Evolutionary conservation across 2,329 filamentous ascomycete genomes (phyloP).

Genomic region (Trichophyton equinum): DNA sequence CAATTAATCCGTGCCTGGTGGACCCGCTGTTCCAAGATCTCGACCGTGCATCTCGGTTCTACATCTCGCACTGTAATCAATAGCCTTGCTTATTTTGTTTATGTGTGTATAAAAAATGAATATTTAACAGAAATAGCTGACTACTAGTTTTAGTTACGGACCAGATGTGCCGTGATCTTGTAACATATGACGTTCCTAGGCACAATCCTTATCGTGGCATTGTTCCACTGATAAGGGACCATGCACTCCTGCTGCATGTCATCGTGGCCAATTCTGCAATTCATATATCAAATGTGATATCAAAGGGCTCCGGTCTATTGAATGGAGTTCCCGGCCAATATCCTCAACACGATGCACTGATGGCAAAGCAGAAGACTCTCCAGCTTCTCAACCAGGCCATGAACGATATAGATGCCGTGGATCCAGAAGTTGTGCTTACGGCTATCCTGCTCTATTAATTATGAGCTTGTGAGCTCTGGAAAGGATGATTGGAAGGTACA

Average conservation of each 20-base stretch:
- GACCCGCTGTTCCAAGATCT: conserved; percentile 39
- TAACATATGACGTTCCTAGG: conserved; percentile 5
- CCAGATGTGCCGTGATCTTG: conserved; percentile 3
- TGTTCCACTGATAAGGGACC: conserved; percentile 5
- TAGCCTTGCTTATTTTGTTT: neutral
- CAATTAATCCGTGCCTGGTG: conserved; percentile 12
- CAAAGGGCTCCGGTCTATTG: neutral
- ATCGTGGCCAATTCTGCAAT: conserved; percentile 8
- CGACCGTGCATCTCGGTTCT: conserved; percentile 33
- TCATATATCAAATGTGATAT: conserved; percentile 4
- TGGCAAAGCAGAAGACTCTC: conserved; percentile 30
- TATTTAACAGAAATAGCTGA: neutral
- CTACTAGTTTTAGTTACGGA: conserved; percentile 13
- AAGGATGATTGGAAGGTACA: conserved; percentile 41
- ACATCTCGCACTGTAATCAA: conserved; percentile 33
- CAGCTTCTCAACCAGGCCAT: conserved; percentile 29
- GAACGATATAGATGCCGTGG: conserved; percentile 16
- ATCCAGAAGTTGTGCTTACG: conserved; percentile 30
- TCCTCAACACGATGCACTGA: conserved; percentile 1
- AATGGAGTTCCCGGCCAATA: neutral
- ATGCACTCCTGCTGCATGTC: conserved; percentile 5
- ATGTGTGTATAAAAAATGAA: neutral
- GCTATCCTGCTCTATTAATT: conserved; percentile 21
- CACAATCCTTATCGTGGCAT: conserved; percentile 8
- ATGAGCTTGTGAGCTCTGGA: conserved; percentile 40